These are phyloP conservation scores for Taphrina pruni DNA, from an alignment of 1,139 yeast genomes.

Conservation along the genomic window DNA sequence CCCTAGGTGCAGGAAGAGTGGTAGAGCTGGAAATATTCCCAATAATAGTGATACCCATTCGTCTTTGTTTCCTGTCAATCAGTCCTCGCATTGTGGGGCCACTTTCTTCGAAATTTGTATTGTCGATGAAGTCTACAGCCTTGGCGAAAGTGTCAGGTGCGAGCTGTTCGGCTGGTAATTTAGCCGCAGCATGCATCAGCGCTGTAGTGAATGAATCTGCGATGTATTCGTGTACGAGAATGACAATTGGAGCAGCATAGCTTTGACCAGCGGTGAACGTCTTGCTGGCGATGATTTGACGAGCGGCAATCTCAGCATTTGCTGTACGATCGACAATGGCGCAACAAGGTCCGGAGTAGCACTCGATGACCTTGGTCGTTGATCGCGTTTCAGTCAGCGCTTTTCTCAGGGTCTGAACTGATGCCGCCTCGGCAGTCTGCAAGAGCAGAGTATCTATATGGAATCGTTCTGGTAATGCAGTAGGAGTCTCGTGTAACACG, in stretches of 20 bases:
- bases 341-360: slow-evolving; percentile 7
- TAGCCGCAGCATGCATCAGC: neutral
- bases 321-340: neutral
- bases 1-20: neutral
- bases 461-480: neutral
- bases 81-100: neutral
- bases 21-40: neutral
- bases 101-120: neutral
- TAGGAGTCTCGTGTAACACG: neutral
- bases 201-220: neutral
- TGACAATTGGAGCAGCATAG: neutral
- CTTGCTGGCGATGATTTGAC: neutral
- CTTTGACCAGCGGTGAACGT: neutral
- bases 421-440: neutral
- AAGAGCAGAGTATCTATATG: neutral
- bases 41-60: neutral
- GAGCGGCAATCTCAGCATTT: neutral
- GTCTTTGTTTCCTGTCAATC: neutral
- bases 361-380: neutral
- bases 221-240: neutral
- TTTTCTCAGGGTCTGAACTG: neutral
- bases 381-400: neutral
- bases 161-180: neutral
- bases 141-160: neutral
- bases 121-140: neutral